phyloP scores from a whole-genome alignment of 108 stramenopile genomes.

The Nannochloropsis gaditana region DNA sequence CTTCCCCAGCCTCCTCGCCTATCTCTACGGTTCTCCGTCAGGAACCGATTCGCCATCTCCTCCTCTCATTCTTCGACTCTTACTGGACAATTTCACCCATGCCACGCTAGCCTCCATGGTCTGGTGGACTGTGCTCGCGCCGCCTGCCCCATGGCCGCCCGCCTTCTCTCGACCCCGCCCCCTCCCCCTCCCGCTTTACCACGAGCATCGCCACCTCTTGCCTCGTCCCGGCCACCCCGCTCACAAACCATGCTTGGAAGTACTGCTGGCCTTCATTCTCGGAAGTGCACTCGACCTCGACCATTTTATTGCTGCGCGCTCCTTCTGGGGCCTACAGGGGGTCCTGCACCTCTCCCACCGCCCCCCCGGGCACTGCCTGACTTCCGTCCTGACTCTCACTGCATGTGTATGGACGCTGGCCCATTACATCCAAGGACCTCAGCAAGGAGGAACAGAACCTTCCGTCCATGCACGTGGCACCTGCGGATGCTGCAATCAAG shows the following conservation, averaged over 20 bases:
- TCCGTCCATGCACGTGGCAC: no score
- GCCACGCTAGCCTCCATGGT: not conserved
- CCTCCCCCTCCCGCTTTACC: not conserved
- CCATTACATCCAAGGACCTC: no score
- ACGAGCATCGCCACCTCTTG: not conserved
- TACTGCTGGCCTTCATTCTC: not conserved
- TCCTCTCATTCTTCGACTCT: not conserved
- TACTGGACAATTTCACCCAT: not conserved
- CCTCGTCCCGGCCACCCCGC: not conserved
- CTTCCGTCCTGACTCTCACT: not conserved
- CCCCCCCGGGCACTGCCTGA: conserved; percentile 8
- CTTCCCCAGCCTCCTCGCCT: not conserved
- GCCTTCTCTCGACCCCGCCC: not conserved
- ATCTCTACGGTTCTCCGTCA: not conserved
- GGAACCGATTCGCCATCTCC: not conserved
- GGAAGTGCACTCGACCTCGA: not conserved
- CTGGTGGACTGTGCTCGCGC: not conserved
- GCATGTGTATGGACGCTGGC: not conserved
- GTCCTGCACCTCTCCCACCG: not conserved
- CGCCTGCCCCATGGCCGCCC: not conserved
- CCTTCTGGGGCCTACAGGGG: not conserved
- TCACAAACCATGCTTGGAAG: not conserved
- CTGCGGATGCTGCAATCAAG: no score
- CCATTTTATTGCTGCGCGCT: not conserved
- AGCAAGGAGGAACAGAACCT: no score